Evolutionary conservation across 2,329 filamentous ascomycete genomes (phyloP), one percentile per base, ranked within the genome.

Genomic region (Chrysoporthe deuterocubensis): DNA sequence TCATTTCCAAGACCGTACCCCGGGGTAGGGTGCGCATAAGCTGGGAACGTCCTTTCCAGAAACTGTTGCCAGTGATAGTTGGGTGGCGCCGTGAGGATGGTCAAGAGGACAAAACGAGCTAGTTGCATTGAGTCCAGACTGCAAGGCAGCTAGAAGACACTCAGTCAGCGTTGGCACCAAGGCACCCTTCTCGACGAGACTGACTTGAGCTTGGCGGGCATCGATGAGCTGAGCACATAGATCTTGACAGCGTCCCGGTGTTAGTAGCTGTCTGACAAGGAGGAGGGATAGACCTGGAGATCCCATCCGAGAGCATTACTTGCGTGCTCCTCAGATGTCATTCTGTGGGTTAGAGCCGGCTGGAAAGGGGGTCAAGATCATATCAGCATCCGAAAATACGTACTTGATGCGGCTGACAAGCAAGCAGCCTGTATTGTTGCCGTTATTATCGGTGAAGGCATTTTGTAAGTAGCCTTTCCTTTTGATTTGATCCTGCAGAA

Each of bases 61-160:
- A 81, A 81, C 65, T 84, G 81, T 71, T 89, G 85, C 86, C 87
- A 89, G 66, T 85, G 76, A 72, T 85, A 88, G 70, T 87, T 87
- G 62, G 86, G 82, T 7, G 87, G 87, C 1, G 85, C 81, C 4
- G 83, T 83, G 54, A 88, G 76, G 66, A 88, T 75, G 2, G 85
- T 80, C 64, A 85, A 81, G 48, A 82, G 77, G 50, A 86, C 81
- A 75, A 89, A 89, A 71, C 85, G 85, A 26, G 85, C 73, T 54
- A 89, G 79, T 40, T 83, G 81, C 42, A 79, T 69, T 1, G 80
- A 62, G 67, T 88, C 84, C 62, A 89, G 77, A 46, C 76, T 71
- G 59, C 85, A 80, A 9, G 81, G 78, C 21, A 70, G 75, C 72
- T 76, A 71, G 59, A 18, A 32, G 1, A 50, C 50, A 42, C 60